These are phyloP conservation scores for Chamaecyparis obtusa DNA, from an alignment of 75 land plant species.

Conservation along the genomic window DNA sequence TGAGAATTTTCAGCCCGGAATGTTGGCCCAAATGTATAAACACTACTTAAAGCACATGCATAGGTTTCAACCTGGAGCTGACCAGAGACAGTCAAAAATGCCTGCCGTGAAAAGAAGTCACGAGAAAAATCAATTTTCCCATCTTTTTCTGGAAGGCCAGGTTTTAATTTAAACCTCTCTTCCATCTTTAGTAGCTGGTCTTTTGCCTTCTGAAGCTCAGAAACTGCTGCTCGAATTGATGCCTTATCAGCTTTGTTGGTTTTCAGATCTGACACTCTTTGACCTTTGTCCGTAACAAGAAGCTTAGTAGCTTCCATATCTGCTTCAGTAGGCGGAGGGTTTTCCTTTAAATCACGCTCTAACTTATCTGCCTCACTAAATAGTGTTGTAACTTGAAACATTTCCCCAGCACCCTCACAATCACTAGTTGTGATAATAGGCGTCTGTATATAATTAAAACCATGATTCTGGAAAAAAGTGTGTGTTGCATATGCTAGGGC, in stretches of 20 bases:
- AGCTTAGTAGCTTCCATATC: slow-evolving; percentile 65
- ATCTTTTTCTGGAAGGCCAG: slow-evolving; percentile 76
- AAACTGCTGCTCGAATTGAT: slow-evolving; percentile 53
- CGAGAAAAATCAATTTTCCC: slow-evolving; percentile 72
- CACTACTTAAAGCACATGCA: slow-evolving; percentile 91
- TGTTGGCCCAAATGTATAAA: slow-evolving; percentile 96
- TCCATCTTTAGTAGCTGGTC: slow-evolving; percentile 56
- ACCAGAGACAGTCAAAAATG: slow-evolving; percentile 93
- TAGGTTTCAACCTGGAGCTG: slow-evolving; percentile 94
- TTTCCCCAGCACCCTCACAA: slow-evolving; percentile 99
- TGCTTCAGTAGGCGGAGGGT: slow-evolving; percentile 75
- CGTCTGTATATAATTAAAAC: slow-evolving; percentile 88
- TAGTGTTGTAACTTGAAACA: slow-evolving; percentile 97
- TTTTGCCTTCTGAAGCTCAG: slow-evolving; percentile 66
- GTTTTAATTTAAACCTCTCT: slow-evolving; percentile 65
- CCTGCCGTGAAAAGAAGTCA: slow-evolving; percentile 90
- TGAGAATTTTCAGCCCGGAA: slow-evolving; percentile 95
- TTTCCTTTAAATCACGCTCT: slow-evolving; percentile 63
- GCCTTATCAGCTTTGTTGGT: slow-evolving; percentile 61
- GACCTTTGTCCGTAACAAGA: slow-evolving; percentile 66
- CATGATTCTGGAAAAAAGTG: slow-evolving; percentile 78
- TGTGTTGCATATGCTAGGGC: slow-evolving; percentile 92
- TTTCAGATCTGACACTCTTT: slow-evolving; percentile 60
- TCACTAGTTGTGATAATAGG: slow-evolving; percentile 98
- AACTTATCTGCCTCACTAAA: slow-evolving; percentile 76